phyloP scores from a whole-genome alignment of 805 yeast genomes.

The Candida glaebosa region DNA sequence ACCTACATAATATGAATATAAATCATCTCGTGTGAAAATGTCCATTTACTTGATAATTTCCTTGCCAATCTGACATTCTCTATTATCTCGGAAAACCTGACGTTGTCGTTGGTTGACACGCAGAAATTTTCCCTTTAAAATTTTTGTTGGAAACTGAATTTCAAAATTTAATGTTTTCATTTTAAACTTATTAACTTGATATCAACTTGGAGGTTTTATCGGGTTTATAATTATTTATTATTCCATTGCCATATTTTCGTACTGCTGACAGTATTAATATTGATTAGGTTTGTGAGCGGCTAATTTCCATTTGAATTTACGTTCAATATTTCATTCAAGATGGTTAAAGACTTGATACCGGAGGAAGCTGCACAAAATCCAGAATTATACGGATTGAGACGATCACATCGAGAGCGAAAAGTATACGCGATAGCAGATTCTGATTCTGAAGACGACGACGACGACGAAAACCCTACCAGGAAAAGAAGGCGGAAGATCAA shows the following conservation, averaged over 20 bases:
- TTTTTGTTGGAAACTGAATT: background rate
- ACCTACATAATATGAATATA: too few relatives aligned
- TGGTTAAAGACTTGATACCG: constrained; percentile 34
- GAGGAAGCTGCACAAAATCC: constrained; percentile 66
- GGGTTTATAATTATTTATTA: background rate
- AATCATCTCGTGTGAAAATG: too few relatives aligned
- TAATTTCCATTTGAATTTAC: background rate
- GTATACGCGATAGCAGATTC: constrained; percentile 31
- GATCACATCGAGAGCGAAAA: constrained; percentile 64
- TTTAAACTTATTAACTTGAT: background rate
- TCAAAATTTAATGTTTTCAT: constrained; percentile 1
- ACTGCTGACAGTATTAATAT: too few relatives aligned
- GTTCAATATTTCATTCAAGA: too few relatives aligned
- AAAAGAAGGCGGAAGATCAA: constrained; percentile 20
- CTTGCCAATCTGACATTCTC: too few relatives aligned
- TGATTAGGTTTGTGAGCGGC: background rate
- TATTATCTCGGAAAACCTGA: too few relatives aligned
- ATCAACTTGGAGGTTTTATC: background rate
- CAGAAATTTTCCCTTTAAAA: constrained; percentile 2
- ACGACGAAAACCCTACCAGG: constrained; percentile 28
- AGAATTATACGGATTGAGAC: constrained; percentile 77
- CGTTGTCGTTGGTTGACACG: constrained; percentile 6
- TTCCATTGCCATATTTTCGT: too few relatives aligned
- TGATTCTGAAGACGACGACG: constrained; percentile 37
- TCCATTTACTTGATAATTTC: too few relatives aligned